Evolutionary conservation across 257 asterid genomes (phyloP).

Genomic region (Solanum piurae): DNA sequence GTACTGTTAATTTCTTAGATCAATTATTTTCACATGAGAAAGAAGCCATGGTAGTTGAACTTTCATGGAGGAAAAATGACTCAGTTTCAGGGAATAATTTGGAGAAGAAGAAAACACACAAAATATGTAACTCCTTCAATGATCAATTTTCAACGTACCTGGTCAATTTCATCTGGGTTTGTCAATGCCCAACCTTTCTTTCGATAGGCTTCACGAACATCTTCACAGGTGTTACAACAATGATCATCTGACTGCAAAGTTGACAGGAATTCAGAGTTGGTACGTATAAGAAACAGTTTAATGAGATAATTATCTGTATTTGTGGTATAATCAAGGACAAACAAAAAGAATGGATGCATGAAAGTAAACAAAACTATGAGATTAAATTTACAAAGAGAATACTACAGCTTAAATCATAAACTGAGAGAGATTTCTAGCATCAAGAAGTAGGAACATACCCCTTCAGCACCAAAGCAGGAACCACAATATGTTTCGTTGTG

Average conservation of each 20-base stretch:
- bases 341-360: background rate
- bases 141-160: conserved; percentile 30
- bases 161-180: conserved; percentile 78
- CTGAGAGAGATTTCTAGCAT: background rate
- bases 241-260: conserved; percentile 67
- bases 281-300: background rate
- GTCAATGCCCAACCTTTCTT: conserved; percentile 92
- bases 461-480: conserved; percentile 93
- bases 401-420: background rate
- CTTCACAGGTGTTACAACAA: conserved; percentile 92
- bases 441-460: conserved; percentile 31
- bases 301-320: background rate
- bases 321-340: background rate
- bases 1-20: background rate
- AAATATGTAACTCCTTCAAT: background rate
- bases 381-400: background rate
- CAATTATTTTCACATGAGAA: background rate
- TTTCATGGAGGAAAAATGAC: background rate
- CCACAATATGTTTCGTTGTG: conserved; percentile 99
- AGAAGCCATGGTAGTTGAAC: background rate
- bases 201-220: conserved; percentile 95
- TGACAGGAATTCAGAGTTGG: conserved; percentile 7
- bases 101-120: background rate
- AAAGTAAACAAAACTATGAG: background rate
- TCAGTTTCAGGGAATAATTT: background rate